Base-by-base conservation (phyloP, 2,329 filamentous ascomycete genomes). In the Colletotrichum endophyticum region DNA sequence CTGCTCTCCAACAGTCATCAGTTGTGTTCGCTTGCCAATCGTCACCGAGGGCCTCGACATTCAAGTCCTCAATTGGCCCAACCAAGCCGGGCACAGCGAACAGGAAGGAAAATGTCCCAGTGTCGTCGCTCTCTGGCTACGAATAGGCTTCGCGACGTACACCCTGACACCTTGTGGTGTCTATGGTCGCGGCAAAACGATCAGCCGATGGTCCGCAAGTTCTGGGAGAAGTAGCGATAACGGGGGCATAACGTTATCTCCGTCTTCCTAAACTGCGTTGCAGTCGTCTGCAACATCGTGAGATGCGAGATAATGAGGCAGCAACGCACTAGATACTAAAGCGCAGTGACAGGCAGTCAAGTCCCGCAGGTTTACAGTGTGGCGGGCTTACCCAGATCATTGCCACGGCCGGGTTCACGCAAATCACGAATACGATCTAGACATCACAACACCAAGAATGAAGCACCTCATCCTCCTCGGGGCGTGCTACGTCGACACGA, bases 401-500 rank as follows among this genome's bases (percentile, higher is more conserved):
- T 22, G 44, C 11, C 12, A 22, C 44, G 12, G n/a, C 13, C n/a
- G n/a, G 44, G 44, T 53, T 53, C 39, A 25, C 44, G n/a, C 44
- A 53, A 53, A 13, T 53, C 44, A 27, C 27, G 44, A 16, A 12
- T 19, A 25, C n/a, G 36, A 19, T 15, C 12, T 9, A 28, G 6
- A 63, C 32, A 71, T n/a, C 16, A 30, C 27, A 67, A 16, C 19
- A 56, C 27, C 72, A 77, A 62, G 12, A 15, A 91, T 89, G 86
- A 89, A 88, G 84, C 89, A 91, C 78, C 86, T 95, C 77, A 85
- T 94, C 68, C 89, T 92, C 62, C 87, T 94, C 61, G 93, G 93
- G 27, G 92, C 92, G 30, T 93, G 92, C 79, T 95, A 95, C 84
- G 84, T 94, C 49, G 93, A 95, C 83, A 95, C 92, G 3, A 93